Evolutionary conservation across 139 green algal species (phyloP), one percentile per base, ranked within the genome.

Genomic region (Closterium sp.): DNA sequence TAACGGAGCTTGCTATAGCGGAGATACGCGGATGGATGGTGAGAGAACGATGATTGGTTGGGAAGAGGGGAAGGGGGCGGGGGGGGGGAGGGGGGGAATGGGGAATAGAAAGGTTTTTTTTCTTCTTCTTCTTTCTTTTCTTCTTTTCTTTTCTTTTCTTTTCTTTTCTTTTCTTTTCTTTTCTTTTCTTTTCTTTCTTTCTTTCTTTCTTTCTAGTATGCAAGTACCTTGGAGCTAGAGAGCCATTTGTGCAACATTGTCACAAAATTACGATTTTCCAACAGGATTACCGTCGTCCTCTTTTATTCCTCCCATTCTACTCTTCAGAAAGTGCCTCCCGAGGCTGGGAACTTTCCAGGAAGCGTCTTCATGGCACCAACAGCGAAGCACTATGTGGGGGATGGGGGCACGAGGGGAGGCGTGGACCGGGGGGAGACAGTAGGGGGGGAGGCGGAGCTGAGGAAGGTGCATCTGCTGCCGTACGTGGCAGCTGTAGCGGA

Each of bases 331-430:
- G 62, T 79, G 17, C 62, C 62, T 79, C 2, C 17, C 19, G 62
- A 79, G 62, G 62, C 62, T 5, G 62, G 62, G 62, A 79, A 79
- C 62, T 79, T 79, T 79, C 62, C 62, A 79, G 62, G 62, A 79
- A 42, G 1, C 31, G 85, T 87, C 30, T 87, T 93, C 29, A 87
- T 93, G 19, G 86, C 91, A 9, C 87, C 91, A 10, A 93, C 91
- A 21, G 89, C 89, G 17, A 91, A 91, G 89, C 89, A 91, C 28
- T 91, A 70, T 5, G n/a, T 91, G n/a, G 89, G 70, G 21, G 89
- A 91, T 28, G 89, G 89, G 19, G 89, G 50, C 70, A 91, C 89
- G 22, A 45, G 24, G 30, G 70, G 70, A 27, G 89, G 89, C 2
- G 31, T 79, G 29, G 89, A 91, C 70, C 70, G 70, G 62, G 89